phyloP scores from a whole-genome alignment of 805 yeast species.

The Yarrowia sp. region DNA sequence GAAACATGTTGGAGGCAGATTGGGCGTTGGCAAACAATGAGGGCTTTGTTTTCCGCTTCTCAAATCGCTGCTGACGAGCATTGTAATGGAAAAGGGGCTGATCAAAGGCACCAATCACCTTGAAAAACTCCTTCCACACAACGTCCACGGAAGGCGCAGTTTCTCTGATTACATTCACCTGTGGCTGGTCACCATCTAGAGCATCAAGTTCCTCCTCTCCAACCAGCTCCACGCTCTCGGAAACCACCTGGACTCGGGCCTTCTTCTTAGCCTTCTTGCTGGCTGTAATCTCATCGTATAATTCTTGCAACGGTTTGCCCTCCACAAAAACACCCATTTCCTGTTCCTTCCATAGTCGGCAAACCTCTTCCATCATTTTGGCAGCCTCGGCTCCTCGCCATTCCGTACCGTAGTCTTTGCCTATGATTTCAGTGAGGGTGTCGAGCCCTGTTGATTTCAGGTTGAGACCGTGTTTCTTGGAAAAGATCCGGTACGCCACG shows the following conservation, averaged over 20 bases:
- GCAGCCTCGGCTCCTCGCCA: conserved; percentile 74
- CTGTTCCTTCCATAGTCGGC: conserved; percentile 80
- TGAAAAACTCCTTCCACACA: conserved; percentile 72
- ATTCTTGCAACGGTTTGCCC: conserved; percentile 60
- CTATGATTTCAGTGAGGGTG: conserved; percentile 68
- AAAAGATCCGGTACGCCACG: conserved; percentile 79
- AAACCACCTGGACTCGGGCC: background rate
- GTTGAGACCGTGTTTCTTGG: conserved; percentile 89
- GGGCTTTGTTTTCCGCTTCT: conserved; percentile 30
- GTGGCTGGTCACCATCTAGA: background rate
- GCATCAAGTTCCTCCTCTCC: conserved; percentile 1
- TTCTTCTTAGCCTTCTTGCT: conserved; percentile 18
- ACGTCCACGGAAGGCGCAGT: conserved; percentile 33
- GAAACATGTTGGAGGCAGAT: conserved; percentile 32
- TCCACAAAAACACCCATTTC: conserved; percentile 84
- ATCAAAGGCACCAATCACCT: conserved; percentile 56
- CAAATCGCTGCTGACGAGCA: conserved; percentile 57
- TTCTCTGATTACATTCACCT: background rate
- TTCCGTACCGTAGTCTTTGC: conserved; percentile 73
- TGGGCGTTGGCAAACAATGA: conserved; percentile 31
- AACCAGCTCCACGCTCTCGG: background rate
- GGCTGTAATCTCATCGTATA: conserved; percentile 55
- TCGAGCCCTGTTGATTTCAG: conserved; percentile 80
- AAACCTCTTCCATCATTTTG: conserved; percentile 69
- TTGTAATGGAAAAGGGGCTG: conserved; percentile 69